Conservation (phyloP, 495 filamentous ascomycete species). For the Penicillium coffeae region DNA sequence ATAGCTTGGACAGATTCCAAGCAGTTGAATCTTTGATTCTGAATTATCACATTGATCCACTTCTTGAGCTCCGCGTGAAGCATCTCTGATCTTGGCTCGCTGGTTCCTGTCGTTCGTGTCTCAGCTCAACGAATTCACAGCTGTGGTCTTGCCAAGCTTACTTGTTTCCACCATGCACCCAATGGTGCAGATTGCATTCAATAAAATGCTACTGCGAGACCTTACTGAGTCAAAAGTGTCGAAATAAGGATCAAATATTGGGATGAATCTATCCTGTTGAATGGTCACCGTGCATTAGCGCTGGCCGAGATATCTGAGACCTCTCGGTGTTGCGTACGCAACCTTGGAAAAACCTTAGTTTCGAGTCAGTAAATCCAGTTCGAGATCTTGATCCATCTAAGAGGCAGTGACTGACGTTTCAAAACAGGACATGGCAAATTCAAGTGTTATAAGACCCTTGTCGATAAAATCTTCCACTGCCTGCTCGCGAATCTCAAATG, state of each 20-base stretch:
- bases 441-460: constrained; percentile 31
- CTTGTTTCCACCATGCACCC: constrained; percentile 43
- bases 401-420: constrained; percentile 23
- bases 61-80: constrained; percentile 41
- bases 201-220: constrained; percentile 37
- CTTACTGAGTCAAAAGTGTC: constrained; percentile 42
- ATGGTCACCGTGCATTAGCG: neutral
- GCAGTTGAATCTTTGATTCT: constrained; percentile 30
- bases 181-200: constrained; percentile 48
- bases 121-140: too few relatives aligned
- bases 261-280: constrained; percentile 41
- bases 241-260: constrained; percentile 39
- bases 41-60: constrained; percentile 44
- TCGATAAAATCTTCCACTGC: constrained; percentile 34
- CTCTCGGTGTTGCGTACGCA: constrained; percentile 25
- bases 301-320: neutral
- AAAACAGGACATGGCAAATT: constrained; percentile 32
- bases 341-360: constrained; percentile 39
- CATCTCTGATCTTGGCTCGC: constrained; percentile 33
- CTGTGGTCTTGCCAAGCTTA: too few relatives aligned
- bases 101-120: too few relatives aligned
- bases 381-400: too few relatives aligned
- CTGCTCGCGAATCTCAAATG: constrained; percentile 35
- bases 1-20: constrained; percentile 49
- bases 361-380: too few relatives aligned